Percentiles rank a stretch among this genome's conserved stretches.
These are phyloP conservation scores for Akanthomyces dipterigenus DNA, from an alignment of 2,329 filamentous ascomycete genomes.

Conservation along the genomic window DNA sequence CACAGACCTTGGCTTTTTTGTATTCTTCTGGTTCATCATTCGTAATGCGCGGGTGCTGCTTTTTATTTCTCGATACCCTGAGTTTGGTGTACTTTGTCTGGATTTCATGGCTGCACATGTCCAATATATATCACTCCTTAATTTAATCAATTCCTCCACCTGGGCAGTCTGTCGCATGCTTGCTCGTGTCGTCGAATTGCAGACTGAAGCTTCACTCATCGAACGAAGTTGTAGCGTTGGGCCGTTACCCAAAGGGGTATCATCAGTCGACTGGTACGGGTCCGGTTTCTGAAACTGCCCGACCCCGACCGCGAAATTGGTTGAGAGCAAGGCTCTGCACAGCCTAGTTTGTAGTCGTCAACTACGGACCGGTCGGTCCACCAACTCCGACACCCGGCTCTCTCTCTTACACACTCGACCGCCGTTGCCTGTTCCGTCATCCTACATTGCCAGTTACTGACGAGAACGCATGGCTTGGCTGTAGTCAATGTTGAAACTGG, in stretches of 20 bases:
- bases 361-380: slow-evolving; percentile 2
- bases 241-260: neutral
- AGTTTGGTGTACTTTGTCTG: slow-evolving; percentile 3
- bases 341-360: neutral
- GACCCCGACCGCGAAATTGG: neutral
- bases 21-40: neutral
- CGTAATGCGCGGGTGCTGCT: neutral
- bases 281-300: neutral
- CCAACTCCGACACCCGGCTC: neutral
- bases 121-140: neutral
- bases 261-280: neutral
- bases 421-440: neutral
- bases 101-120: neutral
- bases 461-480: neutral
- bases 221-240: neutral
- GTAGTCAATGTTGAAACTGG: neutral
- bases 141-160: neutral
- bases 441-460: neutral
- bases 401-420: neutral
- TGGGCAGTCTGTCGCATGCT: neutral
- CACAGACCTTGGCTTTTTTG: neutral
- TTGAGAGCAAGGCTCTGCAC: neutral
- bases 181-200: neutral
- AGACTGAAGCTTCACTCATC: neutral
- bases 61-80: slow-evolving; percentile 6